Conservation (phyloP, 768 basidiomycete genomes). For the Tulasnella sp. region DNA sequence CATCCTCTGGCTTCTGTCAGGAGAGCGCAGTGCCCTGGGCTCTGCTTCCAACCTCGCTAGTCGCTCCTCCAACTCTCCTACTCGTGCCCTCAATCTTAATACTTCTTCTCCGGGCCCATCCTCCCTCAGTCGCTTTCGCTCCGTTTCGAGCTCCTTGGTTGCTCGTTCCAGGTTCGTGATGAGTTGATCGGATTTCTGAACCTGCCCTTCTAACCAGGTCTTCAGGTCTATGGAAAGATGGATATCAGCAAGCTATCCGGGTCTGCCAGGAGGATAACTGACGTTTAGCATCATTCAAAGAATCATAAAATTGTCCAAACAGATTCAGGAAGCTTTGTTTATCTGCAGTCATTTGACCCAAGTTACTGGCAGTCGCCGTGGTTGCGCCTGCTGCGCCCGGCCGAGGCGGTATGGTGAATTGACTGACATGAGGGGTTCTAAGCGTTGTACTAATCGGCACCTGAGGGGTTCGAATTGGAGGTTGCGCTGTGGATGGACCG, state of each 20-base stretch:
- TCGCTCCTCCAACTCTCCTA: constrained; percentile 19
- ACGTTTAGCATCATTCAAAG: constrained; percentile 26
- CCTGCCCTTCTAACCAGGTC: constrained; percentile 26
- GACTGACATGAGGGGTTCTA: constrained; percentile 22
- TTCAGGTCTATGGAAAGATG: constrained; percentile 18
- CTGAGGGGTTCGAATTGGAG: background rate
- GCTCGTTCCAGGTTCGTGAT: constrained; percentile 21
- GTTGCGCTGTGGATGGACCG: constrained; percentile 3
- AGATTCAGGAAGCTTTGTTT: constrained; percentile 25
- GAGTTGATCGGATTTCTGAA: constrained; percentile 23
- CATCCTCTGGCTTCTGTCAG: constrained; percentile 5
- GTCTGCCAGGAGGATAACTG: background rate
- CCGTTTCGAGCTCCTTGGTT: constrained; percentile 20
- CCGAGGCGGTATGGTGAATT: constrained; percentile 24
- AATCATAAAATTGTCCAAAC: constrained; percentile 28
- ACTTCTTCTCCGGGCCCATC: background rate
- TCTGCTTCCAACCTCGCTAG: constrained; percentile 10
- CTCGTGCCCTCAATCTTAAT: background rate
- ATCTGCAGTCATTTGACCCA: constrained; percentile 10
- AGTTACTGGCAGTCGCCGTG: background rate
- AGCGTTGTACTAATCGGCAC: constrained; percentile 26
- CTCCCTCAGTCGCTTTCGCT: constrained; percentile 12
- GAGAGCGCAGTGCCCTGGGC: background rate
- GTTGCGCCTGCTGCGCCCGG: background rate
- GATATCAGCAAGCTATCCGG: background rate